These are phyloP conservation scores for Monilinia polystroma DNA, from an alignment of 2,329 filamentous ascomycete species.

Conservation along the genomic window DNA sequence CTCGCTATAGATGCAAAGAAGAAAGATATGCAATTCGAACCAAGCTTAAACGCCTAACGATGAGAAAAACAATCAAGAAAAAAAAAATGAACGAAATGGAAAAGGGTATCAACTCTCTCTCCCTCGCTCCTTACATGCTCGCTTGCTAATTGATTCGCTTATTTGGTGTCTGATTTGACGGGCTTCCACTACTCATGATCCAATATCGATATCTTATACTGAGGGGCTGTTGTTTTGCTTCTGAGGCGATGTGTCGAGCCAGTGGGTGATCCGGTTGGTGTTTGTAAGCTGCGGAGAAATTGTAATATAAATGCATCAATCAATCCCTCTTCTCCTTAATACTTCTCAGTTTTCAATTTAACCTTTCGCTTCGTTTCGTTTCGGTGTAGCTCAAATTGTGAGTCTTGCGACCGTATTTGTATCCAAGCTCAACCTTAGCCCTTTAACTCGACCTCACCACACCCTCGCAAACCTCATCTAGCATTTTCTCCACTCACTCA, in stretches of 20 bases:
- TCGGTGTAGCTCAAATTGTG: not conserved
- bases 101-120: constrained; percentile 7
- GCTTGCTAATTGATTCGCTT: not conserved
- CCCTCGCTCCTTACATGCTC: not conserved
- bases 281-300: not conserved
- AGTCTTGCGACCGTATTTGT: not conserved
- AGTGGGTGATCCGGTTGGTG: not conserved
- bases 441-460: not conserved
- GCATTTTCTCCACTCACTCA: not conserved
- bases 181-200: not conserved
- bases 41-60: not conserved
- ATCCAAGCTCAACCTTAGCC: not conserved
- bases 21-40: not conserved
- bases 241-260: not conserved
- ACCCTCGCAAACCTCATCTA: too few species aligned
- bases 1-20: too few species aligned
- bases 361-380: not conserved
- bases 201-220: not conserved
- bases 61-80: not conserved
- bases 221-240: not conserved
- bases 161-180: not conserved
- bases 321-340: not conserved
- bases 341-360: not conserved
- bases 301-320: not conserved
- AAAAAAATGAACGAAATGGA: not conserved